phyloP scores from a whole-genome alignment of 257 asterid genomes.

The Coffea canephora region DNA sequence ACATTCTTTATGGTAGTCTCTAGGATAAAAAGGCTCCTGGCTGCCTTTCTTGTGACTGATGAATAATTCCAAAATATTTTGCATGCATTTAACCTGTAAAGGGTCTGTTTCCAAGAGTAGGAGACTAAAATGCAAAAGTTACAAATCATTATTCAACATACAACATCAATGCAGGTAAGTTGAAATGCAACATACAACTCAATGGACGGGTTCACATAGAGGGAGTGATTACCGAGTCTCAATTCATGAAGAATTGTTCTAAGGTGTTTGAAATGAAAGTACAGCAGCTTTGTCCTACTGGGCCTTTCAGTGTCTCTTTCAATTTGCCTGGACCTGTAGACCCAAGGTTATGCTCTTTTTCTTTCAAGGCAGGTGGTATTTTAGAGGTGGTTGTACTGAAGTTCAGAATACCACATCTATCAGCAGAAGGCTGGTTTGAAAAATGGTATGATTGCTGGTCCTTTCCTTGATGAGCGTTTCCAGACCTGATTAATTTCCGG shows the following conservation, averaged over 20 bases:
- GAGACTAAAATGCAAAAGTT: not conserved
- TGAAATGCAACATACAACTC: slow-evolving; percentile 33
- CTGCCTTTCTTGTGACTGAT: not conserved
- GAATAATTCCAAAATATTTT: not conserved
- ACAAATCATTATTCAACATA: not conserved
- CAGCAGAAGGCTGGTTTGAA: slow-evolving; percentile 35
- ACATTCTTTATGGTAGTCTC: not conserved
- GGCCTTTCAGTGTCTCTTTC: slow-evolving; percentile 46
- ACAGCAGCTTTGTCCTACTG: slow-evolving; percentile 48
- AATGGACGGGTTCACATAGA: slow-evolving; percentile 44
- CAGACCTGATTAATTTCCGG: not conserved
- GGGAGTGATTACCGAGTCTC: slow-evolving; percentile 34
- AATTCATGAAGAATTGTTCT: slow-evolving; percentile 25
- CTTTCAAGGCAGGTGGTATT: slow-evolving; percentile 36
- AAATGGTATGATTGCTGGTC: slow-evolving; percentile 37
- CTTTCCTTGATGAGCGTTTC: slow-evolving; percentile 16
- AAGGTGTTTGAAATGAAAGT: slow-evolving; percentile 32
- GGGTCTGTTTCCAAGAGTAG: not conserved
- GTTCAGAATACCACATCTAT: slow-evolving; percentile 29
- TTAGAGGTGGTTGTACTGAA: slow-evolving; percentile 35
- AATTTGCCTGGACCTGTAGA: slow-evolving; percentile 52
- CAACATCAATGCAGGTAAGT: slow-evolving; percentile 22
- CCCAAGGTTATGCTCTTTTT: slow-evolving; percentile 27
- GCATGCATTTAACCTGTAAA: not conserved
- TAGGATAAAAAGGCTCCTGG: not conserved